phyloP scores from a whole-genome alignment of 306 rosid species.

The Pueraria montana region DNA sequence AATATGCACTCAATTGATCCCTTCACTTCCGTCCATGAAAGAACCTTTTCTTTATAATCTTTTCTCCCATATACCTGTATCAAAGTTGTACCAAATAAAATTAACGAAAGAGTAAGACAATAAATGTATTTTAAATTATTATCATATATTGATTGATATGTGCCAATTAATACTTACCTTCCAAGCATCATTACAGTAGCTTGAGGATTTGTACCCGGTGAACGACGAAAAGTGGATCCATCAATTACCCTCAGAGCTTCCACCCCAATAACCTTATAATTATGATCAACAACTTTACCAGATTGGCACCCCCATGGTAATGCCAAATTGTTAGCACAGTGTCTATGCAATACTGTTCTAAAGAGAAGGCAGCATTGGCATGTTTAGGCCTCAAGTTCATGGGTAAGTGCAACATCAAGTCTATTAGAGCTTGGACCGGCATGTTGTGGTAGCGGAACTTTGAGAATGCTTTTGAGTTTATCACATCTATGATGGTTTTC shows the following conservation, averaged over 20 bases:
- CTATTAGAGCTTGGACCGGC: slow-evolving; percentile 52
- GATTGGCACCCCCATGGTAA: slow-evolving; percentile 87
- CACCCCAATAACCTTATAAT: slow-evolving; percentile 72
- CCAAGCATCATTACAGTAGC: slow-evolving; percentile 93
- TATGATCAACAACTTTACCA: slow-evolving; percentile 70
- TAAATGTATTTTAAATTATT: background rate
- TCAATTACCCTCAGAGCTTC: slow-evolving; percentile 77
- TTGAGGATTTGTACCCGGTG: slow-evolving; percentile 85
- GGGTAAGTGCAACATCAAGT: slow-evolving; percentile 56
- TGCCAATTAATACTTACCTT: slow-evolving; percentile 56
- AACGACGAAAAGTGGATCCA: slow-evolving; percentile 72
- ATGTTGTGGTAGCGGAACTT: slow-evolving; percentile 55
- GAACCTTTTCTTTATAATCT: slow-evolving; percentile 57
- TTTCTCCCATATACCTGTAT: slow-evolving; percentile 73
- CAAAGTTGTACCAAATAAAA: slow-evolving; percentile 3
- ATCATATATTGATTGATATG: background rate
- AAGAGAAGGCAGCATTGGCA: slow-evolving; percentile 52
- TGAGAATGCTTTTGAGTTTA: slow-evolving; percentile 70
- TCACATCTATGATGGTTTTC: slow-evolving; percentile 66
- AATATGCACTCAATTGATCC: slow-evolving; percentile 2
- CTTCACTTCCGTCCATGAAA: slow-evolving; percentile 22
- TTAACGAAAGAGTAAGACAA: background rate
- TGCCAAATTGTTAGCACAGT: slow-evolving; percentile 84
- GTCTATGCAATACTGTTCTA: slow-evolving; percentile 79
- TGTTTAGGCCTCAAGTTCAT: slow-evolving; percentile 74